A percentile compares a stretch with the other conserved stretches of the same genome.
Evolutionary conservation across 306 rosid species (phyloP).

Genomic region (Rosa lucieae): DNA sequence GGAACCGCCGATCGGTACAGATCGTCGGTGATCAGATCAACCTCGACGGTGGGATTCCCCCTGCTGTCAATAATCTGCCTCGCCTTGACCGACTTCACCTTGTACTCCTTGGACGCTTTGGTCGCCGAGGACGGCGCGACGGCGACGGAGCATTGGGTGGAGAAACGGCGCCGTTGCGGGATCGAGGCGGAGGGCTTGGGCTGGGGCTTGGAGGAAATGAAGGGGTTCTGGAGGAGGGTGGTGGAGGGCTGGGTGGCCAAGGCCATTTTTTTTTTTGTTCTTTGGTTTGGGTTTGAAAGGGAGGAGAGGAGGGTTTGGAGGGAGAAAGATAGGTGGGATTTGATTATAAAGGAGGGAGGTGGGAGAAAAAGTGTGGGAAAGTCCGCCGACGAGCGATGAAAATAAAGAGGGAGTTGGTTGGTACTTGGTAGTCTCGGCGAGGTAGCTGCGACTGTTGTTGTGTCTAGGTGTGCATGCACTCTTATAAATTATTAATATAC

Average conservation of each 20-base stretch:
- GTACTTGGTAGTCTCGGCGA: too few relatives aligned
- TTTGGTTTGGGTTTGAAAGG: neutral
- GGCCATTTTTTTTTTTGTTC: conserved; percentile 44
- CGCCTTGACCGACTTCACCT: conserved; percentile 77
- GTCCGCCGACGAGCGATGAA: conserved; percentile 73
- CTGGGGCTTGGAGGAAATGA: conserved; percentile 34
- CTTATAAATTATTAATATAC: too few relatives aligned
- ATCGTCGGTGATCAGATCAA: conserved; percentile 78
- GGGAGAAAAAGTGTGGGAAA: conserved; percentile 43
- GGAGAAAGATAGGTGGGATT: neutral
- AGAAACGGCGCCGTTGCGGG: conserved; percentile 9
- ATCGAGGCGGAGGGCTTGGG: conserved; percentile 28
- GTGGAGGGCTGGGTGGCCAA: conserved; percentile 48
- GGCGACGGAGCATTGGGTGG: conserved; percentile 51
- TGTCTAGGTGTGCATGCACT: too few relatives aligned
- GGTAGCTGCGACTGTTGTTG: too few relatives aligned
- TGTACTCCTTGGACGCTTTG: conserved; percentile 36
- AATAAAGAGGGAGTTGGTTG: neutral
- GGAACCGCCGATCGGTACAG: conserved; percentile 97
- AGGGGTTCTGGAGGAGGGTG: conserved; percentile 42
- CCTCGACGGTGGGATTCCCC: conserved; percentile 97
- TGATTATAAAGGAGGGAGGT: neutral
- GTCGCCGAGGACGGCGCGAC: conserved; percentile 38
- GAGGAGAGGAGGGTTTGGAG: conserved; percentile 10
- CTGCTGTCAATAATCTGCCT: conserved; percentile 95